phyloP scores from a whole-genome alignment of 2,329 filamentous ascomycete genomes.

The Colletotrichum coccodes region DNA sequence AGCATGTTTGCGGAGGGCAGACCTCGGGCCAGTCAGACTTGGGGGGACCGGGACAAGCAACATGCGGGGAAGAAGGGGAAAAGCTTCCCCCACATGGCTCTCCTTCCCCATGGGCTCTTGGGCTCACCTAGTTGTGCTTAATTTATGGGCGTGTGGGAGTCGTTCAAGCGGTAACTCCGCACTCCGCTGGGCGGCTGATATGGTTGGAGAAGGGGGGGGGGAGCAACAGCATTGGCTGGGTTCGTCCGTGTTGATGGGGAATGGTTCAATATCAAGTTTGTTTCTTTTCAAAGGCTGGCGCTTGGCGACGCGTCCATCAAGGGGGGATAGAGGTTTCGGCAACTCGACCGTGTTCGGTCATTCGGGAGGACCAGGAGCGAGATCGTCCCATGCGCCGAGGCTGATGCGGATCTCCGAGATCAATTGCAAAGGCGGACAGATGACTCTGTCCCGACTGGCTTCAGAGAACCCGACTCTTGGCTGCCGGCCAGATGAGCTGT shows the following conservation, averaged over 20 bases:
- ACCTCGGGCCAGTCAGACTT: not conserved
- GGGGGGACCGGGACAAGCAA: not conserved
- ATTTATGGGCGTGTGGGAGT: slow-evolving; percentile 2
- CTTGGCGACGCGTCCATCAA: slow-evolving; percentile 3
- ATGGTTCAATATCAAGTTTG: not conserved
- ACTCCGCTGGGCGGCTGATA: not conserved
- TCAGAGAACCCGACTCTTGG: not conserved
- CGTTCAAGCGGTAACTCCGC: slow-evolving; percentile 20
- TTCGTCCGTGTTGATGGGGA: not conserved
- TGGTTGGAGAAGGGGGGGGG: not conserved
- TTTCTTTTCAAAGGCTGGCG: not conserved
- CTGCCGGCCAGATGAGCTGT: not conserved
- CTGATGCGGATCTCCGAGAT: slow-evolving; percentile 3
- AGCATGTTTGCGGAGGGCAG: slow-evolving; percentile 17
- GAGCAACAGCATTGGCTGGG: not conserved
- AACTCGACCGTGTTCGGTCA: not conserved
- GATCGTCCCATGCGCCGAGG: slow-evolving; percentile 11
- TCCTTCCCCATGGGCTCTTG: slow-evolving; percentile 17
- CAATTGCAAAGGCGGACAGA: too few species aligned
- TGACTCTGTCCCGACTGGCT: not conserved
- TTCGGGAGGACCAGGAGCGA: slow-evolving; percentile 25
- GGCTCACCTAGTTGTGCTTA: slow-evolving; percentile 23
- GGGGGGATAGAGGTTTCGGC: not conserved
- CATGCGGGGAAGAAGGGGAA: slow-evolving; percentile 27
- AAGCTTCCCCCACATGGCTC: not conserved